Conservation (phyloP, 2,329 filamentous ascomycete genomes). For the Cordyceps sp. region DNA sequence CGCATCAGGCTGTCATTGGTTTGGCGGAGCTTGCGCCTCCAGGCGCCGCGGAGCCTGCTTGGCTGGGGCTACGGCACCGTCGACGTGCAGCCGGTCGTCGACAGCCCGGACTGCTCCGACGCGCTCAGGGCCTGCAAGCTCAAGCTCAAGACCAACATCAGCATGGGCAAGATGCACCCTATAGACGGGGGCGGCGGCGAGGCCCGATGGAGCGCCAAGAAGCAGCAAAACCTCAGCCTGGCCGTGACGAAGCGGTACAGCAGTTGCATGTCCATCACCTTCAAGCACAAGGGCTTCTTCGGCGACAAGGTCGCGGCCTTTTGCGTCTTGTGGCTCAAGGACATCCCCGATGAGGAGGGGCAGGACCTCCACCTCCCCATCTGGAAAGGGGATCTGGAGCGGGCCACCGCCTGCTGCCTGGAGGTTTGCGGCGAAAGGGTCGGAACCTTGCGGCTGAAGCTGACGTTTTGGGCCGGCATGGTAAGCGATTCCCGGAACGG, state of each 20-base stretch:
- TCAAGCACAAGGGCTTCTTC: slow-evolving; percentile 21
- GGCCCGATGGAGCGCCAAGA: slow-evolving; percentile 35
- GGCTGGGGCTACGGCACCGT: slow-evolving; percentile 62
- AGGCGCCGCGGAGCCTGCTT: slow-evolving; percentile 37
- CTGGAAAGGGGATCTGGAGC: slow-evolving; percentile 40
- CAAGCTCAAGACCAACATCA: slow-evolving; percentile 42
- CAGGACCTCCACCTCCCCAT: slow-evolving; percentile 40
- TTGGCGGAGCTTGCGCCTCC: slow-evolving; percentile 51
- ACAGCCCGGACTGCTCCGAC: slow-evolving; percentile 24
- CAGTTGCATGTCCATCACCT: slow-evolving; percentile 37
- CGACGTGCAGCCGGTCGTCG: slow-evolving; percentile 37
- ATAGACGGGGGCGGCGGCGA: slow-evolving; percentile 20
- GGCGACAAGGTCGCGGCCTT: slow-evolving; percentile 44
- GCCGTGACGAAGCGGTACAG: slow-evolving; percentile 44
- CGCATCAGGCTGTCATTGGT: slow-evolving; percentile 53
- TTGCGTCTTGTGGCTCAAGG: slow-evolving; percentile 49
- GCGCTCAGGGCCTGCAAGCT: slow-evolving; percentile 32
- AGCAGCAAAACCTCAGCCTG: slow-evolving; percentile 24
- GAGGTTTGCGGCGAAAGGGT: slow-evolving; percentile 29
- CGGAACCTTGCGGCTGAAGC: slow-evolving; percentile 24
- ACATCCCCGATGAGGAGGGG: slow-evolving; percentile 52
- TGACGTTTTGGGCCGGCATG: slow-evolving; percentile 19
- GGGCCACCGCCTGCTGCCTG: slow-evolving; percentile 28
- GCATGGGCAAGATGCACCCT: slow-evolving; percentile 39
- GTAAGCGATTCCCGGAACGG: slow-evolving; percentile 6